A percentile compares a stretch with the other conserved stretches of the same genome.
These are phyloP conservation scores for Skeletonema grethae DNA, from an alignment of 108 stramenopile genomes.

Conservation along the genomic window DNA sequence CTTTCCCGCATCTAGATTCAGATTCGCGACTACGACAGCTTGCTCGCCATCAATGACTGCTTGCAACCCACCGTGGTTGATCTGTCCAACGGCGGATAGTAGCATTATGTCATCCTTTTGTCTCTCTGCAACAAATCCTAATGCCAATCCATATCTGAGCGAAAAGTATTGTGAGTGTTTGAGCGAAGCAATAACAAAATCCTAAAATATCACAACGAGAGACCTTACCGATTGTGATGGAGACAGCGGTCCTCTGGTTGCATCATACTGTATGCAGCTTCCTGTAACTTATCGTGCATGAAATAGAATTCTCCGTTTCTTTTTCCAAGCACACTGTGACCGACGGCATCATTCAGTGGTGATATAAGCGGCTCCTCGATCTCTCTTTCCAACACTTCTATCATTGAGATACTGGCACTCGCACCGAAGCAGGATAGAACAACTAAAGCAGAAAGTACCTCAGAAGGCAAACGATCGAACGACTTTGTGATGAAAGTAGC, in stretches of 20 bases:
- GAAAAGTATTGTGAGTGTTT: too few species aligned
- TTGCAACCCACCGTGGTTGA: slow-evolving; percentile 10
- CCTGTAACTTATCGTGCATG: slow-evolving; percentile 27
- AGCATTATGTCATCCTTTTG: slow-evolving; percentile 11
- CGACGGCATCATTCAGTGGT: slow-evolving; percentile 11
- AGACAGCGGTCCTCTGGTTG: background rate
- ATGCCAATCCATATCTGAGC: slow-evolving; percentile 8
- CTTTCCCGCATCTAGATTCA: slow-evolving; percentile 27
- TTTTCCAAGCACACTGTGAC: slow-evolving; percentile 21
- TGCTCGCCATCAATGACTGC: slow-evolving; percentile 9
- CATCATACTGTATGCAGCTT: slow-evolving; percentile 28
- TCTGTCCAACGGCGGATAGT: slow-evolving; percentile 18
- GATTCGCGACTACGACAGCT: background rate
- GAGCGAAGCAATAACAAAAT: too few species aligned
- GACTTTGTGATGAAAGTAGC: slow-evolving; percentile 10
- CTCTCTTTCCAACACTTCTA: slow-evolving; percentile 13
- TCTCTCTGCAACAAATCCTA: background rate
- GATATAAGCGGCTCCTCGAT: background rate
- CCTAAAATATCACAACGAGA: too few species aligned
- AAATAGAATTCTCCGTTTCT: slow-evolving; percentile 11
- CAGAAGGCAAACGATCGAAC: background rate
- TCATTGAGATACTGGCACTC: background rate
- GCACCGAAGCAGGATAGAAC: slow-evolving; percentile 26
- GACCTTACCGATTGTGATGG: slow-evolving; percentile 5
- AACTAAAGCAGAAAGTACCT: slow-evolving; percentile 15